Percentiles rank a stretch among this genome's conserved stretches.
These are phyloP conservation scores for Chaetomium fimeti DNA, from an alignment of 495 filamentous ascomycete species.

Conservation along the genomic window DNA sequence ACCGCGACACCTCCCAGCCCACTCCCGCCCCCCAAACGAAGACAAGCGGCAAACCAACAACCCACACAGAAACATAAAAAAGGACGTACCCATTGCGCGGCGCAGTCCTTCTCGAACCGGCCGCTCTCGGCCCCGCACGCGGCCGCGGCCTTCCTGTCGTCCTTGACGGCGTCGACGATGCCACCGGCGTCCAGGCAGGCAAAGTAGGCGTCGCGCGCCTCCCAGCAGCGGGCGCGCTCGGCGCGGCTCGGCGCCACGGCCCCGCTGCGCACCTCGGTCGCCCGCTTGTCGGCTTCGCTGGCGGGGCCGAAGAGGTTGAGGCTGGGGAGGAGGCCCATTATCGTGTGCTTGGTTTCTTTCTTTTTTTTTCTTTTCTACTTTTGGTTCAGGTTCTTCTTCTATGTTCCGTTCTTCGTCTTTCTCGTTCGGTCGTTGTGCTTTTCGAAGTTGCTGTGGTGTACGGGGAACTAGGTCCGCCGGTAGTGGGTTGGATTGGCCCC, in stretches of 20 bases:
- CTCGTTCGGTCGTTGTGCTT: no score
- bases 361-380: not conserved
- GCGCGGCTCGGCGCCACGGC: slow-evolving; percentile 73
- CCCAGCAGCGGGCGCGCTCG: slow-evolving; percentile 80
- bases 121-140: slow-evolving; percentile 65
- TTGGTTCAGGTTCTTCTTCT: no score
- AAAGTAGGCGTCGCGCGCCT: slow-evolving; percentile 81
- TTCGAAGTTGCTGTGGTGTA: not conserved
- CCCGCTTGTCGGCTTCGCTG: slow-evolving; percentile 48
- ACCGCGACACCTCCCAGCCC: no score
- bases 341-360: slow-evolving; percentile 7
- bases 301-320: slow-evolving; percentile 39
- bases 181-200: slow-evolving; percentile 73
- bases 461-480: not conserved
- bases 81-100: slow-evolving; percentile 39
- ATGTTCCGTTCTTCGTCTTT: no score
- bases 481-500: not conserved
- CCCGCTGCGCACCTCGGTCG: slow-evolving; percentile 55
- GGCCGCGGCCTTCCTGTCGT: slow-evolving; percentile 59
- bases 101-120: slow-evolving; percentile 73
- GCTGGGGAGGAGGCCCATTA: slow-evolving; percentile 48
- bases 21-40: not conserved
- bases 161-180: slow-evolving; percentile 81
- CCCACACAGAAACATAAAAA: not conserved
- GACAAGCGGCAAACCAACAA: not conserved